Evolutionary conservation across 352 stramenopile species (phyloP).

Genomic region (Phytopythium oedochilum): DNA sequence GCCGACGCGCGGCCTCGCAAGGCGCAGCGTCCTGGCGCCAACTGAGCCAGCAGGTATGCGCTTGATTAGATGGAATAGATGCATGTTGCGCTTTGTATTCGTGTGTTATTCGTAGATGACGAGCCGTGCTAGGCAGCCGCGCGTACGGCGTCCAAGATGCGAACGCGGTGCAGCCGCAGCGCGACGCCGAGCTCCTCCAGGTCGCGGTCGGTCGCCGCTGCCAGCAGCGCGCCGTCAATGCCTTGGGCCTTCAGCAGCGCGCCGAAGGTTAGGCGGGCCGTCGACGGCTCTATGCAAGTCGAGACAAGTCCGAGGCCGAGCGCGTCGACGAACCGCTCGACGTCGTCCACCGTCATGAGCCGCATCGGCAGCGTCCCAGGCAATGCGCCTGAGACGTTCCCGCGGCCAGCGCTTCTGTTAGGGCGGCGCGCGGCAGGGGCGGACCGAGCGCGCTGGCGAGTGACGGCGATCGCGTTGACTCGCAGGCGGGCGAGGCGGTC

Average conservation of each 20-base stretch:
- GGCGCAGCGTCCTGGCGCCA: constrained; percentile 50
- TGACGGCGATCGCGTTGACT: neutral
- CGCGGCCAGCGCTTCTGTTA: constrained; percentile 11
- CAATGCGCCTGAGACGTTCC: no score
- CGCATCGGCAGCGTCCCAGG: neutral
- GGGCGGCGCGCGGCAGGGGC: constrained; percentile 9
- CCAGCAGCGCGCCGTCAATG: constrained; percentile 62
- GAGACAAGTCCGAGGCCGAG: constrained; percentile 28
- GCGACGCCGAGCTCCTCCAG: constrained; percentile 63
- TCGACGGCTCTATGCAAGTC: no score
- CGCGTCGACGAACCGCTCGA: constrained; percentile 45
- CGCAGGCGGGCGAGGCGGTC: constrained; percentile 19
- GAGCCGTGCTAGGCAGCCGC: neutral
- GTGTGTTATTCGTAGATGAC: neutral
- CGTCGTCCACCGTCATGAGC: constrained; percentile 34
- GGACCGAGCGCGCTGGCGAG: neutral
- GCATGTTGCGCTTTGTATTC: neutral
- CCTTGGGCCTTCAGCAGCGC: constrained; percentile 34
- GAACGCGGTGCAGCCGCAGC: constrained; percentile 67
- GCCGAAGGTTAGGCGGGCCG: constrained; percentile 22
- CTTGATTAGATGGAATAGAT: constrained; percentile 1
- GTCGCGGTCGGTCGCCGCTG: constrained; percentile 46
- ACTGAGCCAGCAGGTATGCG: constrained; percentile 14
- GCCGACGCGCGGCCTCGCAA: constrained; percentile 54
- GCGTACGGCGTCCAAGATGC: constrained; percentile 45